Conservation (phyloP, 2,329 filamentous ascomycete species). For the Chrysosporium queenslandicum region DNA sequence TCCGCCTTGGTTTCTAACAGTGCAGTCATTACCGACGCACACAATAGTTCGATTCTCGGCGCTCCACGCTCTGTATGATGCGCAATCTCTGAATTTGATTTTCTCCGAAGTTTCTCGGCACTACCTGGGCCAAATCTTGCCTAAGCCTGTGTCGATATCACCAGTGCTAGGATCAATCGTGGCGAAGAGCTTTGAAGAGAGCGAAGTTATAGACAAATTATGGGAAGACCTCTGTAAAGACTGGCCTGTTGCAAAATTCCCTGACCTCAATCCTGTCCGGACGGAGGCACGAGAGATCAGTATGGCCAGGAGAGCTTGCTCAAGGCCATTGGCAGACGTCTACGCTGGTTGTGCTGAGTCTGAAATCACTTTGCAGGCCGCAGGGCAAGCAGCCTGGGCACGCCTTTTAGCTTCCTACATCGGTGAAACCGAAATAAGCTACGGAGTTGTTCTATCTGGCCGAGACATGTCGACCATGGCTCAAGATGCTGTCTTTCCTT, state of each 20-base stretch:
- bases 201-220: slow-evolving; percentile 39
- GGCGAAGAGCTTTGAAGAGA: slow-evolving; percentile 25
- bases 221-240: slow-evolving; percentile 52
- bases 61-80: slow-evolving; percentile 82
- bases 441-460: slow-evolving; percentile 72
- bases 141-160: slow-evolving; percentile 30
- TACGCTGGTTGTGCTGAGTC: slow-evolving; percentile 46
- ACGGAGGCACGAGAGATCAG: slow-evolving; percentile 26
- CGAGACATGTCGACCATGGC: slow-evolving; percentile 52
- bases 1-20: slow-evolving; percentile 54
- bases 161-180: slow-evolving; percentile 40
- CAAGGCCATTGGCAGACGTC: slow-evolving; percentile 39
- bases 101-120: slow-evolving; percentile 48
- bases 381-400: slow-evolving; percentile 69
- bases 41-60: slow-evolving; percentile 44
- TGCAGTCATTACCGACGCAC: slow-evolving; percentile 32
- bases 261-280: slow-evolving; percentile 58
- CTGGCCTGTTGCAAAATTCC: slow-evolving; percentile 59
- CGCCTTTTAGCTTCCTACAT: slow-evolving; percentile 64
- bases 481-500: slow-evolving; percentile 58
- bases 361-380: slow-evolving; percentile 65
- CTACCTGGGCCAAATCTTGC: slow-evolving; percentile 27
- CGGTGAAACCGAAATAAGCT: slow-evolving; percentile 63
- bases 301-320: slow-evolving; percentile 32
- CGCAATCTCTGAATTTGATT: slow-evolving; percentile 58